phyloP scores from a whole-genome alignment of 2,329 filamentous ascomycete genomes.

The Zalaria sp. region DNA sequence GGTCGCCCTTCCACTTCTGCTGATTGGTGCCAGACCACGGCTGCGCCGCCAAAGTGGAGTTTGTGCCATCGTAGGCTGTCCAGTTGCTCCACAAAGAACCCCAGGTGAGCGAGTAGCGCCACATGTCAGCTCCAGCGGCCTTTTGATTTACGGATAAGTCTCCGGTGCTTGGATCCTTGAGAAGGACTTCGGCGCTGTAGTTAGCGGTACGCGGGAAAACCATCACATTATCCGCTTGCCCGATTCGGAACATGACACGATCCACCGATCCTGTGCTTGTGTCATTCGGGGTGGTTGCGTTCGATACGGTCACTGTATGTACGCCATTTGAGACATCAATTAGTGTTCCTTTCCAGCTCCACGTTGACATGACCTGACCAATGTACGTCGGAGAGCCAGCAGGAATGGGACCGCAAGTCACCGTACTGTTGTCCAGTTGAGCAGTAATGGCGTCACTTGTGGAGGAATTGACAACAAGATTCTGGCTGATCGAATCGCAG shows the following conservation, averaged over 20 bases:
- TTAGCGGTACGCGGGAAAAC: slow-evolving; percentile 43
- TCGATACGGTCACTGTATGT: slow-evolving; percentile 43
- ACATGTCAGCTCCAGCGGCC: slow-evolving; percentile 47
- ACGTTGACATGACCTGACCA: slow-evolving; percentile 38
- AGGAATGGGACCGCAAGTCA: slow-evolving; percentile 30
- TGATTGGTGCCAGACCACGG: slow-evolving; percentile 42
- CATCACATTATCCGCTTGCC: slow-evolving; percentile 43
- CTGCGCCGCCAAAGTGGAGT: slow-evolving; percentile 32
- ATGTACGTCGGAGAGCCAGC: slow-evolving; percentile 25
- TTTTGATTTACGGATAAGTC: slow-evolving; percentile 40
- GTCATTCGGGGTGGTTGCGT: slow-evolving; percentile 31
- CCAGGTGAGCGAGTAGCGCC: slow-evolving; percentile 49
- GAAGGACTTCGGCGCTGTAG: slow-evolving; percentile 41
- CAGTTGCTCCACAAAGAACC: slow-evolving; percentile 46
- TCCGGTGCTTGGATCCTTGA: slow-evolving; percentile 17
- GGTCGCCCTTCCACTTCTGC: slow-evolving; percentile 47
- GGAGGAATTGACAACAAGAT: slow-evolving; percentile 38
- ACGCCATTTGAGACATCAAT: slow-evolving; percentile 46
- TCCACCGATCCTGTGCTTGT: slow-evolving; percentile 39
- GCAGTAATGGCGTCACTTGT: slow-evolving; percentile 32
- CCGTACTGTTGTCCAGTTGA: slow-evolving; percentile 27
- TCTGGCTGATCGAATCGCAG: slow-evolving; percentile 38
- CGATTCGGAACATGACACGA: slow-evolving; percentile 47
- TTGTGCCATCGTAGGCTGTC: slow-evolving; percentile 39
- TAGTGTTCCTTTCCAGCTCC: slow-evolving; percentile 39